Evolutionary conservation across 352 stramenopile species (phyloP).

Genomic region (Globisporangium iwayamae): DNA sequence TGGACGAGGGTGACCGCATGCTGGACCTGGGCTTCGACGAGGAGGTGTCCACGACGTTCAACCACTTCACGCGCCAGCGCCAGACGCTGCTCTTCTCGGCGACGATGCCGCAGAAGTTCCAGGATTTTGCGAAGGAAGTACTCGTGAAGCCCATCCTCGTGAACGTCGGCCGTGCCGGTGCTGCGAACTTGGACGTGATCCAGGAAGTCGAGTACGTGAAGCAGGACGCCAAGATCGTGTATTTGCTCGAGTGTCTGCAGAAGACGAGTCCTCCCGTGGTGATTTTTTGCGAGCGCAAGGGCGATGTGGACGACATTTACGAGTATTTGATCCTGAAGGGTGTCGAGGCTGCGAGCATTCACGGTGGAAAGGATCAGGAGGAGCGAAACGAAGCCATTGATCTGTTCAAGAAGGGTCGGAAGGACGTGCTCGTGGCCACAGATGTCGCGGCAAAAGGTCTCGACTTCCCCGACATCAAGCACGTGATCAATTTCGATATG

Average conservation of each 20-base stretch:
- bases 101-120: constrained; percentile 99
- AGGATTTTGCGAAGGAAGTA: constrained; percentile 97
- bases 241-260: constrained; percentile 97
- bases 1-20: constrained; percentile 99
- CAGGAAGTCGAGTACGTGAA: constrained; percentile 99
- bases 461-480: constrained; percentile 99
- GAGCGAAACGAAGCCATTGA: constrained; percentile 97
- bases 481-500: constrained; percentile 99
- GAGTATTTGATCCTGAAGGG: constrained; percentile 98
- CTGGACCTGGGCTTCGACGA: constrained; percentile 94
- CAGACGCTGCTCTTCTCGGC: constrained; percentile 98
- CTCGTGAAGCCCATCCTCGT: constrained; percentile 96
- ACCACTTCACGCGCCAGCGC: constrained; percentile 95
- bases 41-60: constrained; percentile 96
- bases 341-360: constrained; percentile 94
- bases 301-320: constrained; percentile 98
- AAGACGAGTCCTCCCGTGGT: constrained; percentile 98
- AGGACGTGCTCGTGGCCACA: constrained; percentile 98
- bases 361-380: constrained; percentile 97
- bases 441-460: constrained; percentile 98
- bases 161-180: constrained; percentile 97
- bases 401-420: constrained; percentile 91
- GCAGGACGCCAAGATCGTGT: constrained; percentile 98
- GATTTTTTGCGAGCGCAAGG: constrained; percentile 98
- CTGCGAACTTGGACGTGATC: constrained; percentile 98